Percentiles rank a stretch among this genome's conserved stretches.
These are phyloP conservation scores for Thraustotheca clavata DNA, from an alignment of 352 stramenopile genomes.

Conservation along the genomic window DNA sequence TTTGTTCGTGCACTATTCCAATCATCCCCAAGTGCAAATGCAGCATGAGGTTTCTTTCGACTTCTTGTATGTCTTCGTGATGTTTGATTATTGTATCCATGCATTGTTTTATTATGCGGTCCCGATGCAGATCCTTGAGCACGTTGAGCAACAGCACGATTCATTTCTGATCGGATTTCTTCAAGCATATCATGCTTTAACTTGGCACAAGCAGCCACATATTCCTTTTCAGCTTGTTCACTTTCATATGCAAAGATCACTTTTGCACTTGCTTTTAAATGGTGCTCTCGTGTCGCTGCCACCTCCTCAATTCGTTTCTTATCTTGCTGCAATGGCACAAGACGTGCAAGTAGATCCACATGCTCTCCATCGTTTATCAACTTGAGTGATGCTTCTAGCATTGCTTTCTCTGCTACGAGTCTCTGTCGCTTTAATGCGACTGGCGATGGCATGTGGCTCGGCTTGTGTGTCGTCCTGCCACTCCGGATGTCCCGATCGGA, in stretches of 20 bases:
- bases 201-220: slow-evolving; percentile 63
- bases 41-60: slow-evolving; percentile 11
- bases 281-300: slow-evolving; percentile 39
- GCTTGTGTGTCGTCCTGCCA: neutral
- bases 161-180: slow-evolving; percentile 80
- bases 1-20: slow-evolving; percentile 3
- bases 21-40: slow-evolving; percentile 6
- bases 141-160: slow-evolving; percentile 67
- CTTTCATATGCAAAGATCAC: slow-evolving; percentile 79
- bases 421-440: slow-evolving; percentile 33
- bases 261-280: slow-evolving; percentile 45
- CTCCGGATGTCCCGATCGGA: slow-evolving; percentile 3
- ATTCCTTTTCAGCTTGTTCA: slow-evolving; percentile 69
- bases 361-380: slow-evolving; percentile 53
- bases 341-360: slow-evolving; percentile 46
- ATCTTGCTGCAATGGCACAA: slow-evolving; percentile 37
- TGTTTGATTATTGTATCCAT: slow-evolving; percentile 8
- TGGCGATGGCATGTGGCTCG: neutral
- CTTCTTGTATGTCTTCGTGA: slow-evolving; percentile 10
- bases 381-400: slow-evolving; percentile 24
- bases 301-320: slow-evolving; percentile 35
- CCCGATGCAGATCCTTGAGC: slow-evolving; percentile 32
- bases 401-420: slow-evolving; percentile 56
- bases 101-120: slow-evolving; percentile 15
- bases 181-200: slow-evolving; percentile 77